Evolutionary conservation across 2,329 filamentous ascomycete genomes (phyloP).

Genomic region (Pyricularia grisea): DNA sequence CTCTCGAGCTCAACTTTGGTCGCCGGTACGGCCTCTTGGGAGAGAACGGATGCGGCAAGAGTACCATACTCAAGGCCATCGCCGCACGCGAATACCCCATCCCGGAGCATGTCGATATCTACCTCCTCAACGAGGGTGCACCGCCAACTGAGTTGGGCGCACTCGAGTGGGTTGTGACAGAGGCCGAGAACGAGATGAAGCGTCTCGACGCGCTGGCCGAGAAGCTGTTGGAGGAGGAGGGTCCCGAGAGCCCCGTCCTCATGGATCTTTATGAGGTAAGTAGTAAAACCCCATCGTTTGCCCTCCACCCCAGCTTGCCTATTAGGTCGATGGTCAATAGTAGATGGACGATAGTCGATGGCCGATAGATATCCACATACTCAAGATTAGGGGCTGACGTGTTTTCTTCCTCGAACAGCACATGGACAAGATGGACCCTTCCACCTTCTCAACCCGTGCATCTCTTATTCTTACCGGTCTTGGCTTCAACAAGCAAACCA

Average conservation of each 20-base stretch:
- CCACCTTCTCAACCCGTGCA: constrained; percentile 90
- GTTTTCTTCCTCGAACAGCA: constrained; percentile 51
- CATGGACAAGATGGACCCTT: constrained; percentile 98
- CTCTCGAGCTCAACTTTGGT: constrained; percentile 84
- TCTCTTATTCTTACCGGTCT: constrained; percentile 97
- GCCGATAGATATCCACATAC: background rate
- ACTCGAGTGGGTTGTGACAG: constrained; percentile 91
- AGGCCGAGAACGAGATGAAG: constrained; percentile 89
- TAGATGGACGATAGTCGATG: background rate
- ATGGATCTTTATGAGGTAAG: constrained; percentile 93
- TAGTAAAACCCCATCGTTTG: constrained; percentile 9
- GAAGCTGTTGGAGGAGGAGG: constrained; percentile 81
- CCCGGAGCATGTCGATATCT: constrained; percentile 94
- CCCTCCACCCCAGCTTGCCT: background rate
- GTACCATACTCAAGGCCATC: constrained; percentile 93
- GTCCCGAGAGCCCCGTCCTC: constrained; percentile 80
- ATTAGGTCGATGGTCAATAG: no score
- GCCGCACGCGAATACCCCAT: constrained; percentile 90
- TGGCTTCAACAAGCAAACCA: constrained; percentile 96
- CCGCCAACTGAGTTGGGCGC: constrained; percentile 82
- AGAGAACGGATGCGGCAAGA: constrained; percentile 99
- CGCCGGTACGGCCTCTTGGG: constrained; percentile 91
- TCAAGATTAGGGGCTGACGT: background rate
- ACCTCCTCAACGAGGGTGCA: constrained; percentile 94
- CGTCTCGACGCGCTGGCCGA: constrained; percentile 84